A percentile compares a stretch with the other conserved stretches of the same genome.
Evolutionary conservation across 2,329 filamentous ascomycete genomes (phyloP).

Genomic region (Colletotrichum theobromicola): DNA sequence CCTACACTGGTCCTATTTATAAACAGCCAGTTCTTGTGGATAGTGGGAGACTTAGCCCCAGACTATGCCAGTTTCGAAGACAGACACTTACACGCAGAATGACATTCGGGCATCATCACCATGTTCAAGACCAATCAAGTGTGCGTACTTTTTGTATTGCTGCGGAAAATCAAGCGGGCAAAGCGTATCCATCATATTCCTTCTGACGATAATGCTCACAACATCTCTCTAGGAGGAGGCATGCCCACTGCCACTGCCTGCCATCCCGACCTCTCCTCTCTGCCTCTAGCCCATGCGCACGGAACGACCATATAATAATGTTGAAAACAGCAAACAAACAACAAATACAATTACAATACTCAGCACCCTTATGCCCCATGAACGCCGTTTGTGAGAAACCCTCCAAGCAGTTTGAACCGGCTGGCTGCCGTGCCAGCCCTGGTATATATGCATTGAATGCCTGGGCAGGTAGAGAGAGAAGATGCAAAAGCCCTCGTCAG

Average conservation of each 20-base stretch:
- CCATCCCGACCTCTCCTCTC: neutral
- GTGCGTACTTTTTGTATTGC: conserved; percentile 16
- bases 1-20: no score
- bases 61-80: no score
- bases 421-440: conserved; percentile 10
- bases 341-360: conserved; percentile 22
- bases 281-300: neutral
- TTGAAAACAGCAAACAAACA: neutral
- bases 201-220: neutral
- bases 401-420: conserved; percentile 5
- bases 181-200: neutral
- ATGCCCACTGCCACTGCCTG: conserved; percentile 10
- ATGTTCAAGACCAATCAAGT: neutral
- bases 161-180: conserved; percentile 3
- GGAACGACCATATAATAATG: neutral
- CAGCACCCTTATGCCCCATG: conserved; percentile 1
- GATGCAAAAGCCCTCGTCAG: conserved; percentile 4
- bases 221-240: neutral
- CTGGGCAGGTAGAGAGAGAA: conserved; percentile 11
- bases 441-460: conserved; percentile 19
- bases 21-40: no score
- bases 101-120: neutral
- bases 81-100: neutral
- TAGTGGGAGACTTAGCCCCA: no score
- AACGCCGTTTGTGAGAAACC: conserved; percentile 11